phyloP scores from a whole-genome alignment of 768 basidiomycete species.

The Chalciporus chontae region DNA sequence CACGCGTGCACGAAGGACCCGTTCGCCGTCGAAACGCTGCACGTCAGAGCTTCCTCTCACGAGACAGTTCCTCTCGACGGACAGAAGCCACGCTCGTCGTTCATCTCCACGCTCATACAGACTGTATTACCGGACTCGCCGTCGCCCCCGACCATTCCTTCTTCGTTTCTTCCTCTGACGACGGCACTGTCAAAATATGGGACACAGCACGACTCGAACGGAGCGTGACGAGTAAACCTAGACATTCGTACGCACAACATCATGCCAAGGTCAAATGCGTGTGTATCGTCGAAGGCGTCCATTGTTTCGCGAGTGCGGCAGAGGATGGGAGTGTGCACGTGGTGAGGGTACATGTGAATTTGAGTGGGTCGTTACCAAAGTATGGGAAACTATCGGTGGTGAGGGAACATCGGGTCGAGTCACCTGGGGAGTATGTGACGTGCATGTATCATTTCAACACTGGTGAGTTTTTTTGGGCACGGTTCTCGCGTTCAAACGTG shows the following conservation, averaged over 20 bases:
- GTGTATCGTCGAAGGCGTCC: constrained; percentile 80
- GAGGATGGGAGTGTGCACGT: constrained; percentile 83
- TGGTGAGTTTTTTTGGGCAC: constrained; percentile 50
- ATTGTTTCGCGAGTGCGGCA: constrained; percentile 86
- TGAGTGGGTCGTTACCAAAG: constrained; percentile 70
- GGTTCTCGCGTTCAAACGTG: background rate
- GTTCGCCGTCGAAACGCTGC: constrained; percentile 71
- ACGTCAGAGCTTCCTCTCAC: constrained; percentile 62
- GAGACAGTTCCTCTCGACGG: constrained; percentile 58
- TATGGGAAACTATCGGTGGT: constrained; percentile 77
- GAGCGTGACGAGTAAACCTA: constrained; percentile 84
- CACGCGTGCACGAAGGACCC: constrained; percentile 78
- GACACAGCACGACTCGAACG: constrained; percentile 90
- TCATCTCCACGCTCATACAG: constrained; percentile 80
- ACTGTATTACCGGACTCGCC: constrained; percentile 72
- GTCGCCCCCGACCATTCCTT: constrained; percentile 94
- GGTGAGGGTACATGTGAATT: constrained; percentile 74
- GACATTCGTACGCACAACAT: constrained; percentile 68
- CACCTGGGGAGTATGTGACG: constrained; percentile 75
- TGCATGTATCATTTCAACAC: constrained; percentile 80
- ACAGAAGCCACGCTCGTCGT: constrained; percentile 80
- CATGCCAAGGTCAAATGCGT: constrained; percentile 66
- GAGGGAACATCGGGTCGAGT: constrained; percentile 75
- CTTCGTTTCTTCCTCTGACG: constrained; percentile 91
- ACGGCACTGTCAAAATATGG: constrained; percentile 93